phyloP scores from a whole-genome alignment of 768 basidiomycete genomes.

The Scleroderma bovista region DNA sequence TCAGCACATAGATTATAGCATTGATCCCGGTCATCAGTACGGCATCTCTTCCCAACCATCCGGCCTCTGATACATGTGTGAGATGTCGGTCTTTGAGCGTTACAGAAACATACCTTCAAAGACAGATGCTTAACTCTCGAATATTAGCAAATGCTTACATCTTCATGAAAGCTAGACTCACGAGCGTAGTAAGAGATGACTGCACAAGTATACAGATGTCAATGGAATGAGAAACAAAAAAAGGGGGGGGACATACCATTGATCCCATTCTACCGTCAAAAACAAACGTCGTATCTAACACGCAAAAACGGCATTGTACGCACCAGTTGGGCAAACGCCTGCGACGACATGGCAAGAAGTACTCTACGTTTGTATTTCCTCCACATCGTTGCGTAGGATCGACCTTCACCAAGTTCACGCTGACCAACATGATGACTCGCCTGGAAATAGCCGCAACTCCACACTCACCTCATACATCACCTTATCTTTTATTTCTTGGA shows the following conservation, averaged over 20 bases:
- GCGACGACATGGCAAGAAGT: constrained; percentile 89
- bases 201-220: constrained; percentile 23
- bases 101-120: constrained; percentile 65
- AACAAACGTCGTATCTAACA: constrained; percentile 1
- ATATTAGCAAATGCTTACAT: constrained; percentile 7
- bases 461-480: constrained; percentile 59
- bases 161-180: constrained; percentile 35
- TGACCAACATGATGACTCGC: constrained; percentile 23
- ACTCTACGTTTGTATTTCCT: constrained; percentile 80
- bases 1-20: constrained; percentile 71
- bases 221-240: constrained; percentile 6
- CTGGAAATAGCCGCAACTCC: background rate
- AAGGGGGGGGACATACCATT: constrained; percentile 52
- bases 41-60: constrained; percentile 91
- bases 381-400: constrained; percentile 83
- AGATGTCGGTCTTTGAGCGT: background rate
- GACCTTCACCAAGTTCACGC: constrained; percentile 71
- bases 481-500: constrained; percentile 81
- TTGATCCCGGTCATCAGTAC: constrained; percentile 97
- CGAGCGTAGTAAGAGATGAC: constrained; percentile 95
- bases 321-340: constrained; percentile 92
- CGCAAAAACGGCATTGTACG: constrained; percentile 25
- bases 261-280: constrained; percentile 72
- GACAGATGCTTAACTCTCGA: constrained; percentile 59
- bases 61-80: constrained; percentile 58